Evolutionary conservation across 2,329 filamentous ascomycete species (phyloP).

Genomic region (Sarocladium kiliense): DNA sequence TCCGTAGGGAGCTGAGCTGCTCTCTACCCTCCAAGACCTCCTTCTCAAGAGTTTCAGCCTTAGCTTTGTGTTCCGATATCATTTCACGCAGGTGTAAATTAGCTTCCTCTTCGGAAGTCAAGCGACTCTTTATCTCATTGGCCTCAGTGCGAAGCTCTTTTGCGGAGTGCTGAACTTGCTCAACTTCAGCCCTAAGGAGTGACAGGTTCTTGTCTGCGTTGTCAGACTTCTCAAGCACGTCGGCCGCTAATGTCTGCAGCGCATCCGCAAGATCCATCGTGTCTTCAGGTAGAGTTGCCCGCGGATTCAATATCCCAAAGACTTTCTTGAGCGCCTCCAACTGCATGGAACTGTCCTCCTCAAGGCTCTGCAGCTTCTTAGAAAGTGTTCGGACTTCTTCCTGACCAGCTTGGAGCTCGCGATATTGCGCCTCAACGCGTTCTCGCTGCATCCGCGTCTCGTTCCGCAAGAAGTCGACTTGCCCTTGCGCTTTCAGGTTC

Average conservation of each 20-base stretch:
- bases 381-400: constrained; percentile 48
- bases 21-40: constrained; percentile 60
- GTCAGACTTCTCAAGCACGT: constrained; percentile 54
- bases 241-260: constrained; percentile 52
- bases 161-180: constrained; percentile 49
- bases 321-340: constrained; percentile 52
- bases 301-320: constrained; percentile 52
- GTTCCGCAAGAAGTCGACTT: constrained; percentile 58
- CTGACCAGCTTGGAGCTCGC: constrained; percentile 48
- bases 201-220: constrained; percentile 55
- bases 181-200: constrained; percentile 59
- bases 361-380: constrained; percentile 43
- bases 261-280: constrained; percentile 53
- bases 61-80: constrained; percentile 48
- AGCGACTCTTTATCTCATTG: constrained; percentile 44
- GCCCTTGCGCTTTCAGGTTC: constrained; percentile 52
- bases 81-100: constrained; percentile 48
- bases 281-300: constrained; percentile 49
- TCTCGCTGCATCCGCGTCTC: constrained; percentile 56
- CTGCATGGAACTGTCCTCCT: constrained; percentile 48
- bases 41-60: constrained; percentile 46
- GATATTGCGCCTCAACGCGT: constrained; percentile 52
- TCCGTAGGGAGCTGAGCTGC: constrained; percentile 63
- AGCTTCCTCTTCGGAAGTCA: constrained; percentile 47
- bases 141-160: constrained; percentile 54